Evolutionary conservation across 2,329 filamentous ascomycete species (phyloP).

Genomic region (Aspergillus glaucus): DNA sequence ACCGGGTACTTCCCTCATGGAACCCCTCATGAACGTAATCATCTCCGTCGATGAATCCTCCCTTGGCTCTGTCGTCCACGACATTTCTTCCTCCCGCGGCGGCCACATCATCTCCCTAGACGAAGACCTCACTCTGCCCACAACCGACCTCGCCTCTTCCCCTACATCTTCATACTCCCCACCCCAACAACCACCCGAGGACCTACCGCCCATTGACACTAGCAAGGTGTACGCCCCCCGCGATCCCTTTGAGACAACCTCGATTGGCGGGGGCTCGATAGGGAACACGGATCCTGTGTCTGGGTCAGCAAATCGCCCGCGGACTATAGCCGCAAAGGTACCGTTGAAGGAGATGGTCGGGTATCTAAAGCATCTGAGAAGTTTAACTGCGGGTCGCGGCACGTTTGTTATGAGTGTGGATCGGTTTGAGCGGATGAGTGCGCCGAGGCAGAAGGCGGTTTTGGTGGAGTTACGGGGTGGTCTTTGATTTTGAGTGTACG

Average conservation of each 20-base stretch:
- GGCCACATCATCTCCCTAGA: slow-evolving; percentile 68
- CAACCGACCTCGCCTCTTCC: slow-evolving; percentile 18
- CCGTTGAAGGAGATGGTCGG: slow-evolving; percentile 96
- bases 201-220: slow-evolving; percentile 55
- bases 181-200: slow-evolving; percentile 14
- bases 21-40: slow-evolving; percentile 86
- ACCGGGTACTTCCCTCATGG: slow-evolving; percentile 61
- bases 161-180: slow-evolving; percentile 2
- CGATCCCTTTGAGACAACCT: slow-evolving; percentile 61
- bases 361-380: slow-evolving; percentile 81
- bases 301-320: slow-evolving; percentile 39
- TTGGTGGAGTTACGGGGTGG: slow-evolving; percentile 41
- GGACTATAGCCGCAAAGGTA: slow-evolving; percentile 74
- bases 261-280: slow-evolving; percentile 6
- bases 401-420: slow-evolving; percentile 71
- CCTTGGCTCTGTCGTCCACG: slow-evolving; percentile 76
- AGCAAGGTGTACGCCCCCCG: slow-evolving; percentile 76
- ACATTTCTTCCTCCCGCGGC: slow-evolving; percentile 67
- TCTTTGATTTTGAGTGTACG: slow-evolving; percentile 7
- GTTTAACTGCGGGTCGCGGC: slow-evolving; percentile 77
- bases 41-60: slow-evolving; percentile 79
- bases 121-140: slow-evolving; percentile 35
- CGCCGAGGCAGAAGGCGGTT: slow-evolving; percentile 54
- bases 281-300: slow-evolving; percentile 6
- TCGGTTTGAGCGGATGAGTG: slow-evolving; percentile 61